Base-by-base conservation (phyloP, 106 monocot species). In the Apostasia ramifera region DNA sequence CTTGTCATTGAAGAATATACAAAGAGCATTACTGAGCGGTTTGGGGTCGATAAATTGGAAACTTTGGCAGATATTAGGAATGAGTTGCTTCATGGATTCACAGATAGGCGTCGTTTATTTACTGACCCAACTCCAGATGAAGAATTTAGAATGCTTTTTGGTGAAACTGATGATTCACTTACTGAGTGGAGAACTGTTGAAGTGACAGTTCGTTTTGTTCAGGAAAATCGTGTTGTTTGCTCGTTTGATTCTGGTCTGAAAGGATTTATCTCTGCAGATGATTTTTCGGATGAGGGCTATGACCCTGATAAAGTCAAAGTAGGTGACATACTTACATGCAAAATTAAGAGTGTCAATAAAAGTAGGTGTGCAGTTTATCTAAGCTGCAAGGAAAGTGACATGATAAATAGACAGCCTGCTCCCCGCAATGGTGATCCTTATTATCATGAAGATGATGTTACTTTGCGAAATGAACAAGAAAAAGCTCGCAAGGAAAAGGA, bases 91-190 rank as follows among this genome's bases (percentile, higher is more conserved):
- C 79, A 82, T 74, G 98, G 98, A 44, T 98, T 93, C 67, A 77
- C 80, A 49, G 98, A 98, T 59, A 85, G 85, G 93, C 68, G 98
- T 13, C 63, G 40, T 3, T 77, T 85, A 2, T 90, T 70, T 65
- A 83, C 44, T 46, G 98, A 98, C 41, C 98, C 85, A 44, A 83
- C 57, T 59, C 59, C 79, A 39, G 98, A 98, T 11, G 93, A 98
- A 67, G 90, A 87, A 69, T 98, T 98, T 47, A 61, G 44, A 60
- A 81, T 93, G 85, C 83, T 98, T 57, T 85, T 85, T 75, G 98
- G 98, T 66, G 98, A 98, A 76, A 93, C 87, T 63, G 98, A 98
- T n/a, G 93, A 98, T 13, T 87, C 93, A 13, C 74, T 98, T 60
- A 74, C 89, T n/a, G 93, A 88, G 48, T 85, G 98, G 53, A 90